Conservation (phyloP, 2,329 filamentous ascomycete species). For the Aspergillus amoenus region DNA sequence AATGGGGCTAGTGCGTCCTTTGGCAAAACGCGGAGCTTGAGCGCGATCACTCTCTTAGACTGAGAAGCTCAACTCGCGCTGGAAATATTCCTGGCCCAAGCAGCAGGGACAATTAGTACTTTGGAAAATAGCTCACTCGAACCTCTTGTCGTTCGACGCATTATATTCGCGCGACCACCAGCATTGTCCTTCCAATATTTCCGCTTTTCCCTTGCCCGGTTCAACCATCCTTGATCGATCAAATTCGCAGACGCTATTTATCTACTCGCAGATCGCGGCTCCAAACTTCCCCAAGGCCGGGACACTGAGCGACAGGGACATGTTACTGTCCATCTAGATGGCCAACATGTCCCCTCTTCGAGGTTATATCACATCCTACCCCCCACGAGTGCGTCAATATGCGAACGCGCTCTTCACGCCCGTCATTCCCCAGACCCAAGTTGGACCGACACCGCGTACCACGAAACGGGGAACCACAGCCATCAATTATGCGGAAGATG, state of each 20-base stretch:
- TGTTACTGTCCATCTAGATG: slow-evolving; percentile 33
- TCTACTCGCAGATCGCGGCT: slow-evolving; percentile 22
- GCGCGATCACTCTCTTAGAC: slow-evolving; percentile 21
- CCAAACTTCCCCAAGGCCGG: slow-evolving; percentile 17
- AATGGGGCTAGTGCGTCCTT: slow-evolving; percentile 28
- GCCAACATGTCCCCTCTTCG: slow-evolving; percentile 64
- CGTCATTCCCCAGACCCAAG: slow-evolving; percentile 69
- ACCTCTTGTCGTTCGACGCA: neutral
- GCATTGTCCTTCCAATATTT: neutral
- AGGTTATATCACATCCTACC: slow-evolving; percentile 87
- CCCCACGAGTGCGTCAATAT: slow-evolving; percentile 84
- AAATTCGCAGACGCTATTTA: slow-evolving; percentile 15
- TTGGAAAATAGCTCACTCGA: neutral
- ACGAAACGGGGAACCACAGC: slow-evolving; percentile 95
- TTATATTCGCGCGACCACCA: neutral
- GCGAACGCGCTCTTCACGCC: slow-evolving; percentile 89
- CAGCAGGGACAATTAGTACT: neutral
- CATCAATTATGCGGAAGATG: slow-evolving; percentile 97
- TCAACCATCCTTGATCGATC: slow-evolving; percentile 11
- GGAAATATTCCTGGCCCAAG: slow-evolving; percentile 1
- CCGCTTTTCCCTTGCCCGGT: slow-evolving; percentile 6
- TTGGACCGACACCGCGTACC: slow-evolving; percentile 71
- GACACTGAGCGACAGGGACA: slow-evolving; percentile 31
- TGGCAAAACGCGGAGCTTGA: slow-evolving; percentile 34
- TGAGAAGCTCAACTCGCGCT: slow-evolving; percentile 16